Conservation (phyloP, 805 yeast species). For the Metschnikowia drakensbergensis region DNA sequence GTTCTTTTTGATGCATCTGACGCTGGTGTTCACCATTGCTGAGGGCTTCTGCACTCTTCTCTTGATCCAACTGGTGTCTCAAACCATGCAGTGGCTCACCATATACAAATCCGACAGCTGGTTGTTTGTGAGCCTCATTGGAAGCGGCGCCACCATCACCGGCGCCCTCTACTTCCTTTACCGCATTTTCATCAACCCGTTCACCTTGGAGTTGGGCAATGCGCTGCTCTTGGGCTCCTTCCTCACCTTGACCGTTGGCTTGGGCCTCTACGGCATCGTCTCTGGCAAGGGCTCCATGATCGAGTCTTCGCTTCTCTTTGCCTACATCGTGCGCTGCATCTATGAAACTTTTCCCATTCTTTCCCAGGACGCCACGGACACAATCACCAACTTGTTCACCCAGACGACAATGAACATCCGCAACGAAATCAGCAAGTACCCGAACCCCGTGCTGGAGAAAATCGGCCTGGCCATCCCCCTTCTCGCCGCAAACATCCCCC, state of each 20-base stretch:
- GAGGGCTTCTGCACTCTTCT: constrained; percentile 93
- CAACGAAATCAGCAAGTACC: constrained; percentile 35
- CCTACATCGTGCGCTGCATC: constrained; percentile 87
- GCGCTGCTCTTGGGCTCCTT: constrained; percentile 87
- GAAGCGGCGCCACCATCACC: constrained; percentile 72
- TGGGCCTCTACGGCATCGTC: constrained; percentile 80
- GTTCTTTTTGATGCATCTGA: constrained; percentile 65
- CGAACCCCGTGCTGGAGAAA: constrained; percentile 29
- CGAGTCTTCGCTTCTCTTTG: constrained; percentile 80
- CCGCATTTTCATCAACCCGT: constrained; percentile 76
- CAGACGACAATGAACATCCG: constrained; percentile 32
- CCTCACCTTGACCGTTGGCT: constrained; percentile 65
- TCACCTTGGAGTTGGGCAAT: constrained; percentile 62
- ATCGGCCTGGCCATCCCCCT: constrained; percentile 36
- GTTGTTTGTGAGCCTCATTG: constrained; percentile 68
- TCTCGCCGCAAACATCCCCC: constrained; percentile 50
- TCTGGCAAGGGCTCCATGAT: constrained; percentile 85
- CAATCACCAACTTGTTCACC: constrained; percentile 30
- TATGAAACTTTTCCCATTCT: constrained; percentile 91
- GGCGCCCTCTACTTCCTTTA: constrained; percentile 74
- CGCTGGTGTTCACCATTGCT: constrained; percentile 81
- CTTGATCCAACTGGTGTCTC: constrained; percentile 90
- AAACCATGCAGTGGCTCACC: constrained; percentile 68
- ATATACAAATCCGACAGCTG: constrained; percentile 64
- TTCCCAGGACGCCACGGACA: constrained; percentile 46